Base-by-base conservation (phyloP, 2,329 filamentous ascomycete species). In the Pseudogymnoascus sp. region DNA sequence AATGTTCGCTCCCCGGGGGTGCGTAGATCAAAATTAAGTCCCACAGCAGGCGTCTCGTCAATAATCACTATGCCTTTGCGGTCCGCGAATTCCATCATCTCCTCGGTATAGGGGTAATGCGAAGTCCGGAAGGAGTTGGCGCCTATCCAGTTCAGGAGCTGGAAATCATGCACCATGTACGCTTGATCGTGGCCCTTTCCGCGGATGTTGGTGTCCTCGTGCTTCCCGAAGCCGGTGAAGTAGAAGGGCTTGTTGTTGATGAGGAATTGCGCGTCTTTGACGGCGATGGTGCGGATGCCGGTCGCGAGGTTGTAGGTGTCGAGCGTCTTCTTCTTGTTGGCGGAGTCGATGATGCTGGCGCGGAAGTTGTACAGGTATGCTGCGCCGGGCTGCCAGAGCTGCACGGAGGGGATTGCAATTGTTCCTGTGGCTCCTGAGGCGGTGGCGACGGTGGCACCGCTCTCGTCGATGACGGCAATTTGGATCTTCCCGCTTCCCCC, bases 91-190 rank as follows among this genome's bases (percentile, higher is more conserved):
- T 71, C 69, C 30, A 70, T 63, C 4, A 70, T 64, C n/a, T 71
- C 70, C 18, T 70, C 66, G 0, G 68, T 69, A 61, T 72, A 71
- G 0, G 70, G 71, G 39, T 72, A 72, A 60, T 72, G 69, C 0
- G 69, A 64, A 1, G 69, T 71, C 1, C 70, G 65, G 63, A 72
- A 72, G 3, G 70, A 72, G 61, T 72, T 72, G 1, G 71, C 70
- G 2, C 69, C 69, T 1, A 68, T 68, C 69, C 70, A 72, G 16
- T 66, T 58, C 57, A 72, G 61, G 6, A 72, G 63, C 20, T 68
- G 61, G 59, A 71, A 72, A 57, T 72, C 71, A 54, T 71, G 70
- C 2, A 72, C 63, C 67, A 72, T 69, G 62, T 69, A 71, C 1
- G 69, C 69, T 11, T 65, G 64, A 9, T 72, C 70, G 61, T 70